These are phyloP conservation scores for Piloderma croceum DNA, from an alignment of 768 basidiomycete genomes.

Conservation along the genomic window DNA sequence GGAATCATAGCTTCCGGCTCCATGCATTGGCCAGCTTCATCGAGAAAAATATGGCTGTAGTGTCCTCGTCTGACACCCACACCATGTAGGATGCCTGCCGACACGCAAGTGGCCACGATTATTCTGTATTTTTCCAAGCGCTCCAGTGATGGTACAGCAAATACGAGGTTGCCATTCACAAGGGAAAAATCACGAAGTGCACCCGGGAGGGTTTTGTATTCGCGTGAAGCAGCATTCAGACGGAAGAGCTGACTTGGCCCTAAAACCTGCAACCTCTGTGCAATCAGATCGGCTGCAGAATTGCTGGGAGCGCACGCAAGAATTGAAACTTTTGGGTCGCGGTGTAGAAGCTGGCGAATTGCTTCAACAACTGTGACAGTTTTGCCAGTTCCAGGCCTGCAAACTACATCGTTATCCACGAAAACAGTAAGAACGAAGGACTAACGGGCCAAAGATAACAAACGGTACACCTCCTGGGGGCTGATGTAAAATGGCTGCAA, in stretches of 20 bases:
- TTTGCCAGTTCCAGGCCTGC: constrained; percentile 61
- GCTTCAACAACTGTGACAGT: constrained; percentile 62
- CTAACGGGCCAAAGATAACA: constrained; percentile 59
- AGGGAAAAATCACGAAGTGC: constrained; percentile 34
- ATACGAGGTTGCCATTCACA: constrained; percentile 35
- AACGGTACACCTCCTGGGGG: constrained; percentile 48
- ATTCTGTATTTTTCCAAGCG: constrained; percentile 41
- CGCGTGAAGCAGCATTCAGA: constrained; percentile 46
- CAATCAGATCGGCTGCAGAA: constrained; percentile 59
- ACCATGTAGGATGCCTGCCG: constrained; percentile 49
- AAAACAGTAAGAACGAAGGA: neutral
- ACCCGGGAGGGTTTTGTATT: constrained; percentile 31
- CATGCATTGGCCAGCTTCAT: constrained; percentile 69
- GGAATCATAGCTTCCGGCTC: constrained; percentile 62
- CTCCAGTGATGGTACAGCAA: constrained; percentile 33
- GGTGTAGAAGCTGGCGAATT: constrained; percentile 47
- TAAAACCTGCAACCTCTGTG: constrained; percentile 35
- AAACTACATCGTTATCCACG: constrained; percentile 1
- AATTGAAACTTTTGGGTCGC: constrained; percentile 38
- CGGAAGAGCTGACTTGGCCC: constrained; percentile 41
- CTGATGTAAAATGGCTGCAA: constrained; percentile 39
- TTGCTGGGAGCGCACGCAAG: constrained; percentile 67
- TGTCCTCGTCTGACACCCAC: constrained; percentile 57
- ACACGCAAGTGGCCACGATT: constrained; percentile 61
- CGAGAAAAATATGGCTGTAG: constrained; percentile 63